Base-by-base conservation (phyloP, 1,139 yeast genomes). In the Suhomyces coccinellae region DNA sequence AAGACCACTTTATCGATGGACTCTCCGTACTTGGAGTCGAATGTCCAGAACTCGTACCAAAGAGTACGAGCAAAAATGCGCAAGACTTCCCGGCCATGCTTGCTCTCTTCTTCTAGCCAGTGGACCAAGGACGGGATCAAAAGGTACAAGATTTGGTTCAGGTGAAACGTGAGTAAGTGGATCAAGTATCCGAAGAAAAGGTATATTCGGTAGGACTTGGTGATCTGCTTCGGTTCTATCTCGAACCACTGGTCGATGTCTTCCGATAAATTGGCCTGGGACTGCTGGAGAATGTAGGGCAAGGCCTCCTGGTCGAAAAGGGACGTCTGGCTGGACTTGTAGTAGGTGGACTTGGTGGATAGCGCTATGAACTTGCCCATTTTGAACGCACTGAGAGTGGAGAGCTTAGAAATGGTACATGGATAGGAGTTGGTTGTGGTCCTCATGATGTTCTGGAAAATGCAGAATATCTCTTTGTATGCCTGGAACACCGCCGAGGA, bases 211-310 rank as follows among this genome's bases (percentile, higher is more conserved):
- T 68, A 59, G 0, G 49, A 35, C 7, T 43, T 41, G 5, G 57
- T 54, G 7, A 70, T 49, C 13, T 53, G 40, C 11, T 39, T 37
- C 0, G 75, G 73, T 35, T 69, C 70, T 53, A 66, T 50, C 27
- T 57, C 63, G 10, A 71, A 57, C 76, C 76, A 72, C n/a, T 54
- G 59, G 42, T 71, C 75, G 4, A 72, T 63, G 43, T 70, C 75
- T 35, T 69, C 68, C 12, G 60, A 51, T 12, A 71, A 54, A 10
- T 54, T 54, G 6, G 55, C 51, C 33, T 58, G 57, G 41, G 58
- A 57, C 29, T 50, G 43, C 39, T 55, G 54, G 6, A 66, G 53
- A 9, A 57, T 52, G 1, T 37, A 42, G 0, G 73, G 67, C 8
- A 68, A 51, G 4, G 67, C 58, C 3, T 59, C 54, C 3, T 61